Evolutionary conservation across 2,329 filamentous ascomycete genomes (phyloP).

Genomic region (Herpotrichia juniperi): DNA sequence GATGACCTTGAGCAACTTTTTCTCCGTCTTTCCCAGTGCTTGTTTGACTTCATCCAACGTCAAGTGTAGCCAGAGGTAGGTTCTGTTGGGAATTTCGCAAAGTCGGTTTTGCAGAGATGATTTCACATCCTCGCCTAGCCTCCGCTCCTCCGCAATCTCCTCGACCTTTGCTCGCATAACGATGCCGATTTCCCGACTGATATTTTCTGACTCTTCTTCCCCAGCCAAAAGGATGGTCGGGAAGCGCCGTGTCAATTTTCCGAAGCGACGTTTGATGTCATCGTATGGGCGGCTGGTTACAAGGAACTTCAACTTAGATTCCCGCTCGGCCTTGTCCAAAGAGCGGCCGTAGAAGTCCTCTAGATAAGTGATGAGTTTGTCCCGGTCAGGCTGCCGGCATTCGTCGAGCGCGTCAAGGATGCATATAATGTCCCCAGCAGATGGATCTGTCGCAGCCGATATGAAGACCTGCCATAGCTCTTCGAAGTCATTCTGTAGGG

Average conservation of each 20-base stretch:
- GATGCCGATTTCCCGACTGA: constrained; percentile 38
- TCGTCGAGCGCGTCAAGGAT: constrained; percentile 35
- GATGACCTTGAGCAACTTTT: constrained; percentile 12
- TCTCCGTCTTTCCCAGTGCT: constrained; percentile 15
- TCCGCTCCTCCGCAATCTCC: constrained; percentile 6
- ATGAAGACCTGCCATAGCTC: constrained; percentile 11
- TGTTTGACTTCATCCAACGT: constrained; percentile 17
- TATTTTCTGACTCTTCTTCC: constrained; percentile 32
- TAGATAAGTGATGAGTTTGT: constrained; percentile 19
- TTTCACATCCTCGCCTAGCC: constrained; percentile 4
- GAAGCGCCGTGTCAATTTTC: constrained; percentile 6
- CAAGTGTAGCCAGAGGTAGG: constrained; percentile 36
- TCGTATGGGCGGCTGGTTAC: constrained; percentile 42
- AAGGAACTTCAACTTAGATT: constrained; percentile 39
- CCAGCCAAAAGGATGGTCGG: constrained; percentile 16
- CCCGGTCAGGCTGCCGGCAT: constrained; percentile 13
- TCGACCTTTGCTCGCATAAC: constrained; percentile 31
- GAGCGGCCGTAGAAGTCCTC: constrained; percentile 7
- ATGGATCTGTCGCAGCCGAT: constrained; percentile 6
- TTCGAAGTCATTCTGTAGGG: constrained; percentile 15
- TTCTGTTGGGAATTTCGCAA: constrained; percentile 28
- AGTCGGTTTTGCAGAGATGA: constrained; percentile 15
- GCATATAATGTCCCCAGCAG: constrained; percentile 22
- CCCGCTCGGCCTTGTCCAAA: neutral
- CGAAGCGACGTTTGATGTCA: constrained; percentile 21